phyloP scores from a whole-genome alignment of 1,284 basidiomycete species.

The Tylopilus sp. region DNA sequence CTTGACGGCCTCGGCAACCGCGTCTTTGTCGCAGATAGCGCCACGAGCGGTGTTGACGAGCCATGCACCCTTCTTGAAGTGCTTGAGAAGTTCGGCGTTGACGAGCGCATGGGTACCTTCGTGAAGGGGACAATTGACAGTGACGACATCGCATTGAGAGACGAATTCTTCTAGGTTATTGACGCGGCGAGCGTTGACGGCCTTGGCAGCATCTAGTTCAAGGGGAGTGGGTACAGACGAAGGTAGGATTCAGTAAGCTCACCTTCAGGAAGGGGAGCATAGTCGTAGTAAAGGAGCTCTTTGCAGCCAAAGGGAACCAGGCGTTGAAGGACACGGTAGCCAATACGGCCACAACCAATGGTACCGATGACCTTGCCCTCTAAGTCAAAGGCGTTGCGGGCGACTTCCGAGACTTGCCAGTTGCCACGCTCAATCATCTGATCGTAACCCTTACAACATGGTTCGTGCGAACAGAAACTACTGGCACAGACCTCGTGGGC shows the following conservation, averaged over 20 bases:
- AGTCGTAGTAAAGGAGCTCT: constrained; percentile 92
- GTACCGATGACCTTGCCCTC: constrained; percentile 91
- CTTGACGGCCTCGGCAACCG: constrained; percentile 72
- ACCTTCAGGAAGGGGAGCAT: constrained; percentile 73
- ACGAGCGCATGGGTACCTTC: constrained; percentile 80
- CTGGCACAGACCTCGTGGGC: constrained; percentile 46
- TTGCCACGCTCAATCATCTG: constrained; percentile 81
- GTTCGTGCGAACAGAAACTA: not conserved
- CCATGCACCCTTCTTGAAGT: constrained; percentile 92
- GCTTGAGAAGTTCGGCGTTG: constrained; percentile 77
- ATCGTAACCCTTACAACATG: not conserved
- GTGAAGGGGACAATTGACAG: constrained; percentile 89
- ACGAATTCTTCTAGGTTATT: constrained; percentile 85
- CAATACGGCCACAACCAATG: constrained; percentile 83
- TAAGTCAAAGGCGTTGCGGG: constrained; percentile 80
- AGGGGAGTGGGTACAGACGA: not conserved
- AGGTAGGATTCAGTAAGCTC: constrained; percentile 3
- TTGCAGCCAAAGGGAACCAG: constrained; percentile 85
- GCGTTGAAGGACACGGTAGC: constrained; percentile 86
- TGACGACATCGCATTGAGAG: constrained; percentile 77
- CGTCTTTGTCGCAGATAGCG: constrained; percentile 84
- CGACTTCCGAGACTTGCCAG: constrained; percentile 81
- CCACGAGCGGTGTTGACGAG: constrained; percentile 93
- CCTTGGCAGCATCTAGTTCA: constrained; percentile 56
- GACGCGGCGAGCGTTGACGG: constrained; percentile 71